phyloP scores from a whole-genome alignment of 805 yeast species.

The Metschnikowia corniflorae region DNA sequence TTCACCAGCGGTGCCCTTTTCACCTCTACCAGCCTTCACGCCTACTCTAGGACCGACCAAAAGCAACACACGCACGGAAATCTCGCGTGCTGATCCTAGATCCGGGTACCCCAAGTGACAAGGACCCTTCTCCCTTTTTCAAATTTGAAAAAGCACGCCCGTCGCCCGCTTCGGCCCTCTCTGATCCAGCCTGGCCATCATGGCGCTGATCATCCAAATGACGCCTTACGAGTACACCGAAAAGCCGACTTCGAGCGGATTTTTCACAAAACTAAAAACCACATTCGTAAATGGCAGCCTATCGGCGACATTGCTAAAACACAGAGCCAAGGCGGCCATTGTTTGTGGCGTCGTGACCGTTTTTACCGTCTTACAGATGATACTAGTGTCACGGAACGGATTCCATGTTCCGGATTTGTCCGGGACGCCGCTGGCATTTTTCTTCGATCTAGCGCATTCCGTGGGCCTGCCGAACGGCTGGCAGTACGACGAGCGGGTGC shows the following conservation, averaged over 20 bases:
- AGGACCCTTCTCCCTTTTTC: no score
- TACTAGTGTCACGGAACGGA: constrained; percentile 12
- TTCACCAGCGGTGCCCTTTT: no score
- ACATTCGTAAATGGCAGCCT: constrained; percentile 6
- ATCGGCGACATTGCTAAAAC: constrained; percentile 9
- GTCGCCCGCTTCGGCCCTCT: no score
- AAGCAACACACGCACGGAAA: no score
- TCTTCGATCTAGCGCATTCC: constrained; percentile 67
- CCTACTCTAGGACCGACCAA: no score
- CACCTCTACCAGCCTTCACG: no score
- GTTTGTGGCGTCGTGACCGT: constrained; percentile 8
- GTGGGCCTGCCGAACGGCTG: constrained; percentile 71
- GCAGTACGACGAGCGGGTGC: constrained; percentile 72
- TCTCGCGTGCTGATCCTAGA: no score
- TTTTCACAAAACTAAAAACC: constrained; percentile 3
- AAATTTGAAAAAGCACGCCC: no score
- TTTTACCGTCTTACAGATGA: constrained; percentile 14
- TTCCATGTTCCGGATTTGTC: constrained; percentile 34
- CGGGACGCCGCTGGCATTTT: constrained; percentile 45
- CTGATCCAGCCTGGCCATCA: no score
- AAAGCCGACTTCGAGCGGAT: constrained; percentile 8
- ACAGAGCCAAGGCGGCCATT: constrained; percentile 13
- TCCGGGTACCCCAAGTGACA: no score
- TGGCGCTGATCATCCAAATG: constrained; percentile 18
- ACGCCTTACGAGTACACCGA: constrained; percentile 20